phyloP scores from a whole-genome alignment of 2,329 filamentous ascomycete species.

The Stachybotrys echinatus region DNA sequence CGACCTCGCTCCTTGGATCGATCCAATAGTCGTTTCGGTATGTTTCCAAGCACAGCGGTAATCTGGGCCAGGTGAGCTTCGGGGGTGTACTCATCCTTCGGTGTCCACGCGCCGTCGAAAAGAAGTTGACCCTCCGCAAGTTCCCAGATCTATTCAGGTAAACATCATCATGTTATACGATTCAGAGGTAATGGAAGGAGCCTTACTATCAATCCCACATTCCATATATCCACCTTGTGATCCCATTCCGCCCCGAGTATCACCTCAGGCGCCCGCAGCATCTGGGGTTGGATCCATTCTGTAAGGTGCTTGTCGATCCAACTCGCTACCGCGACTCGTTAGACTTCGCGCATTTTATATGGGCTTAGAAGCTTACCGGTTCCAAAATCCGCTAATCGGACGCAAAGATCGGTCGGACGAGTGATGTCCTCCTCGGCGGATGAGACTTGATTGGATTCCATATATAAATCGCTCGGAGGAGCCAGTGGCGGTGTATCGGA shows the following conservation, averaged over 20 bases:
- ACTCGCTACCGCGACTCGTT: too few species aligned
- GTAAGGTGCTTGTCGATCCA: constrained; percentile 17
- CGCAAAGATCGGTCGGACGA: constrained; percentile 4
- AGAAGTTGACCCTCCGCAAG: constrained; percentile 12
- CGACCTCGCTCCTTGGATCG: not conserved
- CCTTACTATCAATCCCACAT: constrained; percentile 10
- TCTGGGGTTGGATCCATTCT: constrained; percentile 18
- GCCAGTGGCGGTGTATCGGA: too few species aligned
- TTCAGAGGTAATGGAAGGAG: not conserved
- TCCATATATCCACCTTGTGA: constrained; percentile 17
- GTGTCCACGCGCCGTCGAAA: constrained; percentile 16
- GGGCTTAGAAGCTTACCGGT: constrained; percentile 7
- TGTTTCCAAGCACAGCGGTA: constrained; percentile 10
- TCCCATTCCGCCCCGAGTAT: constrained; percentile 19
- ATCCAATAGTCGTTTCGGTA: constrained; percentile 6
- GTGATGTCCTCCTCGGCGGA: constrained; percentile 9
- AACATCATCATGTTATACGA: not conserved
- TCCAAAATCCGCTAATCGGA: constrained; percentile 14
- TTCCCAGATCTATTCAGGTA: constrained; percentile 18
- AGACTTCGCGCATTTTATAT: not conserved
- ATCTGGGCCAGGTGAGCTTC: constrained; percentile 20
- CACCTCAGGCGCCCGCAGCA: constrained; percentile 17
- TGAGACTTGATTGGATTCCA: too few species aligned
- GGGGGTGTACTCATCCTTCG: constrained; percentile 10
- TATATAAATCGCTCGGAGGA: too few species aligned